A percentile compares a stretch with the other conserved stretches of the same genome.
These are phyloP conservation scores for Kwoniella shandongensis DNA, from an alignment of 768 basidiomycete species.

Conservation along the genomic window DNA sequence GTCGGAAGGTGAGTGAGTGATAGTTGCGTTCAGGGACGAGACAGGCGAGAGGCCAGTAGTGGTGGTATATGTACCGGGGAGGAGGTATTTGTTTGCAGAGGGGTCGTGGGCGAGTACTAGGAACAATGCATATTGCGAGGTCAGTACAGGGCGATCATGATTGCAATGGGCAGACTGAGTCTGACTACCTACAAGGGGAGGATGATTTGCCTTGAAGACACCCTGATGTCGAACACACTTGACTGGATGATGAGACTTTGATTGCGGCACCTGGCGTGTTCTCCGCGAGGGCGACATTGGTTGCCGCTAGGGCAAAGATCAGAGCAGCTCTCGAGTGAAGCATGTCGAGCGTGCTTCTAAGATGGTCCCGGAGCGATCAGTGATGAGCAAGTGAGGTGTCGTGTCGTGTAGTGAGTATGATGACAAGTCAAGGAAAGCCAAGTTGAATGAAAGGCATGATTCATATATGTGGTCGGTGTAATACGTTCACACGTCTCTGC, in stretches of 20 bases:
- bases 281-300: not conserved
- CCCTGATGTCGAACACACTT: constrained; percentile 23
- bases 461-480: no score
- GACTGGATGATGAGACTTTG: constrained; percentile 10
- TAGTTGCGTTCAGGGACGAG: constrained; percentile 22
- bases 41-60: not conserved
- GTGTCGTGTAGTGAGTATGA: no score
- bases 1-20: constrained; percentile 1
- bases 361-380: no score
- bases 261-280: not conserved
- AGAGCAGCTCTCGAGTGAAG: constrained; percentile 6
- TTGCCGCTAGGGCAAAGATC: constrained; percentile 7
- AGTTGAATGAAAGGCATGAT: no score
- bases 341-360: not conserved
- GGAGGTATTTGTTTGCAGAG: constrained; percentile 5
- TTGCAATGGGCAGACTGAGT: no score
- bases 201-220: constrained; percentile 29
- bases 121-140: no score
- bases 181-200: no score
- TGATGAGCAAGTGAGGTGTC: no score
- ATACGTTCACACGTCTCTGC: no score
- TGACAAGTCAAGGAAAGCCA: no score
- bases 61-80: constrained; percentile 18
- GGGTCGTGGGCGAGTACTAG: constrained; percentile 25
- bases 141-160: no score